A percentile compares a stretch with the other conserved stretches of the same genome.
Evolutionary conservation across 495 filamentous ascomycete species (phyloP).

Genomic region (Niebla homalea): DNA sequence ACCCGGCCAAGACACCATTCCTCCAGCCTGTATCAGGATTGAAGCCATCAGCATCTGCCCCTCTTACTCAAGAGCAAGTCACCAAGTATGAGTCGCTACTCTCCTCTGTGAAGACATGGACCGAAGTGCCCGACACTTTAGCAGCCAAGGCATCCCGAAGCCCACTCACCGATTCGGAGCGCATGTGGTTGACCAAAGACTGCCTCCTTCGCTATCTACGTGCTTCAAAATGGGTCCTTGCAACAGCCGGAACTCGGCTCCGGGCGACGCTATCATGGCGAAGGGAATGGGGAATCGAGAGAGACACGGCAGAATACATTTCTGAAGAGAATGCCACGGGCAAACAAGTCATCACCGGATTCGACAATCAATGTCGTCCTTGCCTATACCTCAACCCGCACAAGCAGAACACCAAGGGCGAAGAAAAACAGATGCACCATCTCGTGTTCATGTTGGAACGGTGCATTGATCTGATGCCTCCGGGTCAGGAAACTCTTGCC

Average conservation of each 20-base stretch:
- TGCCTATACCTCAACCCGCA: conserved; percentile 83
- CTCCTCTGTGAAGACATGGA: conserved; percentile 52
- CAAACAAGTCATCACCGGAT: conserved; percentile 82
- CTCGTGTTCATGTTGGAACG: conserved; percentile 92
- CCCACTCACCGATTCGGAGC: conserved; percentile 66
- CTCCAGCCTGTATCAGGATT: conserved; percentile 40
- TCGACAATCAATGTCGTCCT: conserved; percentile 66
- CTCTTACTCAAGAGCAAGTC: conserved; percentile 64
- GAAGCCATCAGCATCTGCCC: conserved; percentile 36
- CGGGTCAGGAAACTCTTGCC: conserved; percentile 72
- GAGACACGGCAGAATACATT: conserved; percentile 69
- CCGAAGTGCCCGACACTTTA: conserved; percentile 48
- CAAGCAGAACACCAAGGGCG: conserved; percentile 80
- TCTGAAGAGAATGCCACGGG: conserved; percentile 87
- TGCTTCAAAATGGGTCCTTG: conserved; percentile 77
- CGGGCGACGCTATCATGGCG: conserved; percentile 75
- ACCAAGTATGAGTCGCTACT: conserved; percentile 69
- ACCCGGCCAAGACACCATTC: conserved; percentile 57
- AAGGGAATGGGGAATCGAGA: conserved; percentile 67
- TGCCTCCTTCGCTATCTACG: conserved; percentile 87
- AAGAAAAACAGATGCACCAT: conserved; percentile 84
- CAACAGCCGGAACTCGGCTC: conserved; percentile 64
- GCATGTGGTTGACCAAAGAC: conserved; percentile 80
- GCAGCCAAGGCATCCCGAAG: conserved; percentile 43
- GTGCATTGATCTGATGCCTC: conserved; percentile 71